phyloP scores from a whole-genome alignment of 768 basidiomycete genomes.

The Boletus vinaceobasis region DNA sequence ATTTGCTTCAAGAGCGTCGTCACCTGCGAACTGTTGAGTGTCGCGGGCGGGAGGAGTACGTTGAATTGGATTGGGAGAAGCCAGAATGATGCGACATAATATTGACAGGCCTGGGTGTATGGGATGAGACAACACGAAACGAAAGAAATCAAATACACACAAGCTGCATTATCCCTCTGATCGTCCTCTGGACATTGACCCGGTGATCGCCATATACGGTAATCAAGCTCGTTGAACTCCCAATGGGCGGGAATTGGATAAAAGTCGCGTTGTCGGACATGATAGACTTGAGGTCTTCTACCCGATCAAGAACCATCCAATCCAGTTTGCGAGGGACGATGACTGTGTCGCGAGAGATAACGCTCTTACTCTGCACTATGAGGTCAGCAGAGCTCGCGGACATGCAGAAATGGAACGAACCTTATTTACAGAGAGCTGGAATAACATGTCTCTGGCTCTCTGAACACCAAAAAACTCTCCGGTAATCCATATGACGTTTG shows the following conservation, averaged over 20 bases:
- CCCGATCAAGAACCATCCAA: slow-evolving; percentile 97
- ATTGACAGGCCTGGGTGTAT: slow-evolving; percentile 74
- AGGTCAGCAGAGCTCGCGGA: not conserved
- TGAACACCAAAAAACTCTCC: slow-evolving; percentile 97
- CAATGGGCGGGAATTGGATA: slow-evolving; percentile 89
- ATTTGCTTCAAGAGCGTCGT: slow-evolving; percentile 84
- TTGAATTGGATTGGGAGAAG: slow-evolving; percentile 92
- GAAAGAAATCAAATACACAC: slow-evolving; percentile 46
- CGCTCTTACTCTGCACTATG: slow-evolving; percentile 66
- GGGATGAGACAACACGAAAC: slow-evolving; percentile 21
- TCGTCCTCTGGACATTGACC: slow-evolving; percentile 91
- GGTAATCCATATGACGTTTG: slow-evolving; percentile 90
- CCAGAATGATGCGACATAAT: slow-evolving; percentile 97
- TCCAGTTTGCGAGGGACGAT: slow-evolving; percentile 95
- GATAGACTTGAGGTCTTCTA: slow-evolving; percentile 85
- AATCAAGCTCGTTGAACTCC: slow-evolving; percentile 88
- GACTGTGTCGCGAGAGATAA: slow-evolving; percentile 90
- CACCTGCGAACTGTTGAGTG: slow-evolving; percentile 78
- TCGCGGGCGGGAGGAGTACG: slow-evolving; percentile 78
- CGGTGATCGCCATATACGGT: slow-evolving; percentile 92
- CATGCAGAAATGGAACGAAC: slow-evolving; percentile 34
- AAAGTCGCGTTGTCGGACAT: slow-evolving; percentile 98
- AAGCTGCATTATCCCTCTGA: slow-evolving; percentile 90
- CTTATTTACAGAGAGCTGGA: slow-evolving; percentile 83
- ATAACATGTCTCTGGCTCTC: slow-evolving; percentile 91